A percentile compares a stretch with the other conserved stretches of the same genome.
Conservation (phyloP, 2,329 filamentous ascomycete species). For the Paraphoma chrysanthemicola region DNA sequence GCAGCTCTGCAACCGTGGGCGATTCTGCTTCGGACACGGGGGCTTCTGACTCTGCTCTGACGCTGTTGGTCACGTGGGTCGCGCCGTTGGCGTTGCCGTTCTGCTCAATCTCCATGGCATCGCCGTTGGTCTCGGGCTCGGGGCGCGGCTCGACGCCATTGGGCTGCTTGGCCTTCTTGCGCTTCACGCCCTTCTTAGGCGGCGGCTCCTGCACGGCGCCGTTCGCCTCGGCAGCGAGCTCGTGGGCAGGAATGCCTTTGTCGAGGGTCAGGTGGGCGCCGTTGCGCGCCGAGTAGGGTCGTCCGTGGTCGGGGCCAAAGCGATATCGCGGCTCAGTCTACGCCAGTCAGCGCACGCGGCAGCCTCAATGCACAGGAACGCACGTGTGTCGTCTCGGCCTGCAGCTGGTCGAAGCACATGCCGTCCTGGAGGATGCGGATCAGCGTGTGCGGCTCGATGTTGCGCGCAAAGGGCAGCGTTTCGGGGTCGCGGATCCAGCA, state of each 20-base stretch:
- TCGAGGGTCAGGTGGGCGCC: constrained; percentile 45
- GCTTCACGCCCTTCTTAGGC: constrained; percentile 42
- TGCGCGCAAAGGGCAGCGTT: constrained; percentile 65
- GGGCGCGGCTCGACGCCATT: constrained; percentile 42
- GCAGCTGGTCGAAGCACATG: constrained; percentile 56
- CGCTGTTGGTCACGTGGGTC: constrained; percentile 34
- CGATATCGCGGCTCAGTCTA: constrained; percentile 43
- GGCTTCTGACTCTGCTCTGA: constrained; percentile 45
- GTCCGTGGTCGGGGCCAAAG: constrained; percentile 50
- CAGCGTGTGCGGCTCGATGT: constrained; percentile 65
- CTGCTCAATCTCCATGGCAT: constrained; percentile 56
- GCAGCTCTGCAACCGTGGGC: constrained; percentile 45
- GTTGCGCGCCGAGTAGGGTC: constrained; percentile 47
- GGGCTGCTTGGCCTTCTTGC: constrained; percentile 41
- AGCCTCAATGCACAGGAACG: constrained; percentile 8
- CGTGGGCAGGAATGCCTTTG: constrained; percentile 43
- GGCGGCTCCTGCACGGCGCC: constrained; percentile 39
- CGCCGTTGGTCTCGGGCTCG: constrained; percentile 51
- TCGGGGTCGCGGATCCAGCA: constrained; percentile 70
- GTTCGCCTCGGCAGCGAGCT: constrained; percentile 43
- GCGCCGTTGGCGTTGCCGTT: constrained; percentile 25
- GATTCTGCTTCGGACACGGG: constrained; percentile 47
- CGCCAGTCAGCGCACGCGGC: constrained; percentile 20
- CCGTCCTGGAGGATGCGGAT: constrained; percentile 70
- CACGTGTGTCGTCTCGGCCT: constrained; percentile 45